Conservation (phyloP, 352 stramenopile species). For the Phytophthora hybrid region DNA sequence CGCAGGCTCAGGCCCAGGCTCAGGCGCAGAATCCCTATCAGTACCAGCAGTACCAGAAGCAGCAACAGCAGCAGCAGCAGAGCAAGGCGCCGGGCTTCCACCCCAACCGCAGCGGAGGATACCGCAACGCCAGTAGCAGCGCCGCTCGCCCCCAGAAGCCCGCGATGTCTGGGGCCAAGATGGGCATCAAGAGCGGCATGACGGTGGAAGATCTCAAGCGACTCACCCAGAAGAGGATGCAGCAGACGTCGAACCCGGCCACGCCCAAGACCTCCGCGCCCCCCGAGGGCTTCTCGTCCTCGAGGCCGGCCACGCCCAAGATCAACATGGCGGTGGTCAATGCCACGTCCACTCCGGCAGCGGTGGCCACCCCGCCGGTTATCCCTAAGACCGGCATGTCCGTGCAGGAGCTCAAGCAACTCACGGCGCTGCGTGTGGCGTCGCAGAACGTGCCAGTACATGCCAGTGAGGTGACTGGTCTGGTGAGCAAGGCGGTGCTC, state of each 20-base stretch:
- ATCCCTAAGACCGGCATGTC: slow-evolving; percentile 86
- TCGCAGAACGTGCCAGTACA: slow-evolving; percentile 72
- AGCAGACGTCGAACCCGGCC: slow-evolving; percentile 58
- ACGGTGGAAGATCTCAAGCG: slow-evolving; percentile 89
- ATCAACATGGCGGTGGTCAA: slow-evolving; percentile 71
- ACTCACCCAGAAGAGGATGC: slow-evolving; percentile 87
- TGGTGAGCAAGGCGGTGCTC: slow-evolving; percentile 82
- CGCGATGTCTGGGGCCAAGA: slow-evolving; percentile 59
- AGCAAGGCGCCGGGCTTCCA: slow-evolving; percentile 41
- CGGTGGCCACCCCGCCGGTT: slow-evolving; percentile 45
- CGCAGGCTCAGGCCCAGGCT: slow-evolving; percentile 43
- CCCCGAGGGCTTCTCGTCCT: slow-evolving; percentile 31
- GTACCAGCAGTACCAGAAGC: slow-evolving; percentile 51
- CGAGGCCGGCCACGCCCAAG: slow-evolving; percentile 63
- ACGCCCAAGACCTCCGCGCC: slow-evolving; percentile 40
- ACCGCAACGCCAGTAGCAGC: slow-evolving; percentile 22
- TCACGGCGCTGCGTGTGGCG: slow-evolving; percentile 80
- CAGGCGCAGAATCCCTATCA: slow-evolving; percentile 46
- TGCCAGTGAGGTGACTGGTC: slow-evolving; percentile 71
- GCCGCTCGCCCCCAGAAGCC: slow-evolving; percentile 37
- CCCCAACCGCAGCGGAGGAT: slow-evolving; percentile 34
- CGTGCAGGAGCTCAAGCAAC: slow-evolving; percentile 88
- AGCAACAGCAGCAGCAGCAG: slow-evolving; percentile 35
- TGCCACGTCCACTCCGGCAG: slow-evolving; percentile 36
- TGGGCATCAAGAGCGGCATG: slow-evolving; percentile 92